These are phyloP conservation scores for Drechslerella coelobrocha DNA, from an alignment of 2,329 filamentous ascomycete genomes.

Conservation along the genomic window DNA sequence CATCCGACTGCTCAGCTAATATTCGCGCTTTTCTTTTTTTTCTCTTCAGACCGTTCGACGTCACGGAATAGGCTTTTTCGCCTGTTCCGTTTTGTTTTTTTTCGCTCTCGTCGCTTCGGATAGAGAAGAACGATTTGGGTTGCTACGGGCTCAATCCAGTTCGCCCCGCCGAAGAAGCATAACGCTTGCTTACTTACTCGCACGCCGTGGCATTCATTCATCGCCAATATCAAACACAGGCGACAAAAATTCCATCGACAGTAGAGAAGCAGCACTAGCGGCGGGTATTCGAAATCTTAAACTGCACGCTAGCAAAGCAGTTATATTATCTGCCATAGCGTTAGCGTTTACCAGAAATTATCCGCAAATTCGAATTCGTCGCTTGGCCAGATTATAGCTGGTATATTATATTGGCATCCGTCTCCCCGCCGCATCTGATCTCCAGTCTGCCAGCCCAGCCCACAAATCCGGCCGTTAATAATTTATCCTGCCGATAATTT, in stretches of 20 bases:
- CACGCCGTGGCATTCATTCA: no score
- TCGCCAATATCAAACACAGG: no score
- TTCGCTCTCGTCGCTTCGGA: no score
- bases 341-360: not conserved
- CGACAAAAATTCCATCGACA: slow-evolving; percentile 1
- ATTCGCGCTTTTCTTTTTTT: slow-evolving; percentile 12
- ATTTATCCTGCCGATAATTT: no score
- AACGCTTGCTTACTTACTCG: no score
- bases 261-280: not conserved
- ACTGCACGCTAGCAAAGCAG: no score
- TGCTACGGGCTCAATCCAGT: slow-evolving; percentile 30
- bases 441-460: not conserved
- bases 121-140: no score
- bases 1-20: slow-evolving; percentile 10
- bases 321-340: not conserved
- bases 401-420: slow-evolving; percentile 4
- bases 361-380: slow-evolving; percentile 5
- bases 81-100: slow-evolving; percentile 4
- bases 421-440: slow-evolving; percentile 6
- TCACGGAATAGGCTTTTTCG: not conserved
- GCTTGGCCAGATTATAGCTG: not conserved
- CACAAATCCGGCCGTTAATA: not conserved
- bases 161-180: no score
- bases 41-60: slow-evolving; percentile 10
- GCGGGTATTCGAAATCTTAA: no score